These are phyloP conservation scores for Akebia trifoliata DNA, from an alignment of 164 flowering plant species.

Conservation along the genomic window DNA sequence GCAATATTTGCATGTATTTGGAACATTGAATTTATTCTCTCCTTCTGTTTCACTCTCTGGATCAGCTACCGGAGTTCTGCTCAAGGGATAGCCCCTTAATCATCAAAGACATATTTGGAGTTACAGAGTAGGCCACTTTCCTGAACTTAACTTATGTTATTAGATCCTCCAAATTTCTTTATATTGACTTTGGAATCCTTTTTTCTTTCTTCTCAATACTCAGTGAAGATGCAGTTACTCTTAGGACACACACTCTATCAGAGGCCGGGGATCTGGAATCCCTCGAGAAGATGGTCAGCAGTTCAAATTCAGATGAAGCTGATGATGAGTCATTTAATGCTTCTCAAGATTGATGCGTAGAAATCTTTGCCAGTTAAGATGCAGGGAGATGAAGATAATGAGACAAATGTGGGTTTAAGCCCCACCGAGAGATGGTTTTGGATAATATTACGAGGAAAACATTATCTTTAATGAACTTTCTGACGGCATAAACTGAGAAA, in stretches of 20 bases:
- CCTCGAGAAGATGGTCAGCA: conserved; percentile 66
- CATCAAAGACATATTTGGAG: conserved; percentile 91
- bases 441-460: too few relatives aligned
- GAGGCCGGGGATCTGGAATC: conserved; percentile 84
- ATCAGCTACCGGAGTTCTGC: conserved; percentile 88
- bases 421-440: not conserved
- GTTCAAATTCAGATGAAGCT: conserved; percentile 46
- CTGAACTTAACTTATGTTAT: too few relatives aligned
- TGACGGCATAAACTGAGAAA: too few relatives aligned
- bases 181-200: not conserved
- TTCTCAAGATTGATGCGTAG: conserved; percentile 9
- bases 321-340: conserved; percentile 21
- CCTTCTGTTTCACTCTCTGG: conserved; percentile 11
- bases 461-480: too few relatives aligned
- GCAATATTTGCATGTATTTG: not conserved
- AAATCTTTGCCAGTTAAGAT: not conserved
- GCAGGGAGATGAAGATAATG: conserved; percentile 2
- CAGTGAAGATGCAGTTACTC: conserved; percentile 91
- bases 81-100: conserved; percentile 69
- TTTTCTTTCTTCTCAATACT: conserved; percentile 1
- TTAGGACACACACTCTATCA: conserved; percentile 62
- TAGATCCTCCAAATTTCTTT: not conserved
- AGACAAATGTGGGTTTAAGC: not conserved
- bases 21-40: conserved; percentile 7
- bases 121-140: conserved; percentile 69